These are phyloP conservation scores for Aspergillus sp. DNA, from an alignment of 2,329 filamentous ascomycete genomes.

Conservation along the genomic window DNA sequence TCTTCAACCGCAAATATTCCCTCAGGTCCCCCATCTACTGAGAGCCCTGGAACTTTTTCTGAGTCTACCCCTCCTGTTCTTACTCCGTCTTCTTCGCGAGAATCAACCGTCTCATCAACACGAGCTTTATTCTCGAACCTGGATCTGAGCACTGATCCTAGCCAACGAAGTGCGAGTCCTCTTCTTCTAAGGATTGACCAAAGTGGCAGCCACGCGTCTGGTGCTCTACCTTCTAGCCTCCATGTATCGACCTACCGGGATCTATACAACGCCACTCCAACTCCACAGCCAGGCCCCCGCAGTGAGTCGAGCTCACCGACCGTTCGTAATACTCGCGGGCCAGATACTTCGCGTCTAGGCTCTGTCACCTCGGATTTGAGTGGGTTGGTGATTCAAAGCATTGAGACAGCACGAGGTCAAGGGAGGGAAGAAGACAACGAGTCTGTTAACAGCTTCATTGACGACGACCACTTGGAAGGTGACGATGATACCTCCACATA, in stretches of 20 bases:
- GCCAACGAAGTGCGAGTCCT: background rate
- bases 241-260: constrained; percentile 19
- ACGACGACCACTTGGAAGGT: constrained; percentile 3
- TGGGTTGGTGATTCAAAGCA: background rate
- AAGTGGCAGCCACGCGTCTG: background rate
- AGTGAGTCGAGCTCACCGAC: background rate
- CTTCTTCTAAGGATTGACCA: background rate
- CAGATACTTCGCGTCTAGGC: background rate
- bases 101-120: constrained; percentile 2
- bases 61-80: background rate
- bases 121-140: background rate
- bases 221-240: background rate
- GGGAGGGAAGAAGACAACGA: background rate
- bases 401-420: background rate
- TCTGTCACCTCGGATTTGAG: background rate
- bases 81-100: background rate
- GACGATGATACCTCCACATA: constrained; percentile 4
- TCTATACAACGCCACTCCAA: constrained; percentile 16
- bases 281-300: background rate
- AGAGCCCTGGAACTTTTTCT: background rate
- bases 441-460: background rate
- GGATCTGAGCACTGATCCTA: background rate
- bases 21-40: background rate
- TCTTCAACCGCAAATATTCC: background rate
- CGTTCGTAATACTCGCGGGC: background rate